Percentiles rank a stretch among this genome's conserved stretches.
phyloP scores from a whole-genome alignment of 495 filamentous ascomycete genomes.

The Penicillium daleae region DNA sequence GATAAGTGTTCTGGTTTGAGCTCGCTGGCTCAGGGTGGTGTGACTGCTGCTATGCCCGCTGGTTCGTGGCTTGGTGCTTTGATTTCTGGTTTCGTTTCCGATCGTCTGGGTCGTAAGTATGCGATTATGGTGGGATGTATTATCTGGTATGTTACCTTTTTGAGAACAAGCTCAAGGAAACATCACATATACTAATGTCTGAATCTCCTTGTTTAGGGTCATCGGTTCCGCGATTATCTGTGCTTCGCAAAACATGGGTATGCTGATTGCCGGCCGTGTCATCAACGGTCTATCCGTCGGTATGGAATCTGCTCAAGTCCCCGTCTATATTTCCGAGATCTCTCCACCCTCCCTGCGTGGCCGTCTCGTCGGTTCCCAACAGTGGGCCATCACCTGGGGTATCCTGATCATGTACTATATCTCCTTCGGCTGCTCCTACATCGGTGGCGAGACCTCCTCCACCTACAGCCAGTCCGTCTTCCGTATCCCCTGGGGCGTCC shows the following conservation, averaged over 20 bases:
- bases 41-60: slow-evolving; percentile 73
- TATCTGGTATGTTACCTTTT: slow-evolving; percentile 55
- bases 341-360: slow-evolving; percentile 73
- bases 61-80: slow-evolving; percentile 77
- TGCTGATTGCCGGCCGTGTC: slow-evolving; percentile 74
- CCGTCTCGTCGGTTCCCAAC: slow-evolving; percentile 72
- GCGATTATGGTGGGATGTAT: slow-evolving; percentile 67
- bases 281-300: slow-evolving; percentile 81
- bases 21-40: slow-evolving; percentile 58
- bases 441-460: slow-evolving; percentile 39
- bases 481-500: slow-evolving; percentile 77
- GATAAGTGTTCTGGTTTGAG: slow-evolving; percentile 51
- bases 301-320: slow-evolving; percentile 79
- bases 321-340: slow-evolving; percentile 79
- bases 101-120: slow-evolving; percentile 68
- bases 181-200: neutral
- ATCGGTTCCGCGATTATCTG: slow-evolving; percentile 71
- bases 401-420: slow-evolving; percentile 85
- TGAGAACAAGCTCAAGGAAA: neutral
- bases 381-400: slow-evolving; percentile 85
- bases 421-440: slow-evolving; percentile 73
- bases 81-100: slow-evolving; percentile 67
- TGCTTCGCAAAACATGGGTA: slow-evolving; percentile 73
- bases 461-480: slow-evolving; percentile 58
- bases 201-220: slow-evolving; percentile 36